Conservation (phyloP, 257 asterid genomes). For the Leptodermis oblonga region DNA sequence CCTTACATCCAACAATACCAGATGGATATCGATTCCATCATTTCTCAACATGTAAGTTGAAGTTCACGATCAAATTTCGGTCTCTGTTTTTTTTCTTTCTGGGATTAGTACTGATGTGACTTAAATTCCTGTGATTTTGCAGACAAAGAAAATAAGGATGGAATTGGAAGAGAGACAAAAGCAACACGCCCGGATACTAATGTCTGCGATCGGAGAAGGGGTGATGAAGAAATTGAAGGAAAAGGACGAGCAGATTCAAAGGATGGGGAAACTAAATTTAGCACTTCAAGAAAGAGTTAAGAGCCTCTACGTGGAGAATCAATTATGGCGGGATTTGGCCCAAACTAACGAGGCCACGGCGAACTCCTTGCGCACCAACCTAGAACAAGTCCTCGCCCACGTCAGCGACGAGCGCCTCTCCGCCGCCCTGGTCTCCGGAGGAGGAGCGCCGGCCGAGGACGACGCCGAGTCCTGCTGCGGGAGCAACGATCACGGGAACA, state of each 20-base stretch:
- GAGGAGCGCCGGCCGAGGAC: slow-evolving; percentile 37
- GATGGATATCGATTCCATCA: slow-evolving; percentile 51
- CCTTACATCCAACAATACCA: slow-evolving; percentile 54
- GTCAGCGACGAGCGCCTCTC: slow-evolving; percentile 31
- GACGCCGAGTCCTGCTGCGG: slow-evolving; percentile 76
- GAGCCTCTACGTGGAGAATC: slow-evolving; percentile 52
- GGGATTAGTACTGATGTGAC: neutral
- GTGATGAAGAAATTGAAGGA: slow-evolving; percentile 48
- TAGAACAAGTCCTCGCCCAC: slow-evolving; percentile 61
- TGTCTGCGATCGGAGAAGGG: slow-evolving; percentile 51
- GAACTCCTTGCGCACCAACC: slow-evolving; percentile 51
- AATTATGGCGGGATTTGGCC: slow-evolving; percentile 63
- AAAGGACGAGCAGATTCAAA: slow-evolving; percentile 67
- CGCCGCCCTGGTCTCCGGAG: slow-evolving; percentile 7
- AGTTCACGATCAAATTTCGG: neutral
- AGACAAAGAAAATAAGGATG: slow-evolving; percentile 50
- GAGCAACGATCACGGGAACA: slow-evolving; percentile 33
- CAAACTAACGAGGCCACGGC: slow-evolving; percentile 78
- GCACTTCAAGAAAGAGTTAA: slow-evolving; percentile 59
- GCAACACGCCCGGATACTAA: slow-evolving; percentile 43
- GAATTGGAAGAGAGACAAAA: slow-evolving; percentile 70
- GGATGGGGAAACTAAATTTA: slow-evolving; percentile 49
- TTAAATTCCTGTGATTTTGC: neutral
- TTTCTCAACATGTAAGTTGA: slow-evolving; percentile 61
- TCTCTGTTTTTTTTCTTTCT: neutral